These are phyloP conservation scores for Jackrogersella multiformis DNA, from an alignment of 495 filamentous ascomycete genomes.

Conservation along the genomic window DNA sequence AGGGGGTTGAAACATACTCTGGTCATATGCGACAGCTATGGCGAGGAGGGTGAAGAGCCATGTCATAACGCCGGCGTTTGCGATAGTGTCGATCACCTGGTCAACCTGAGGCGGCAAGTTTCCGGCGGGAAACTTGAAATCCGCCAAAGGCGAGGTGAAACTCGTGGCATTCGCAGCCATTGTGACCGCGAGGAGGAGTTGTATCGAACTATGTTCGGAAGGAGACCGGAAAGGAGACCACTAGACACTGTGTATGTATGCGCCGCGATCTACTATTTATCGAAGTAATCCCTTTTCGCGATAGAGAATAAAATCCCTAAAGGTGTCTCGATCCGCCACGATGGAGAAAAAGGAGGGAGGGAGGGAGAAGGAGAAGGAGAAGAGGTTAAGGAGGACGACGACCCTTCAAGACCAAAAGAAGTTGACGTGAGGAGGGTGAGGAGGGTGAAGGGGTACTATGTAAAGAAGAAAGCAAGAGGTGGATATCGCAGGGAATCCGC, in stretches of 20 bases:
- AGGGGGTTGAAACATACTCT: slow-evolving; percentile 65
- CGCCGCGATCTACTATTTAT: slow-evolving; percentile 20
- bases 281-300: background rate
- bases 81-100: slow-evolving; percentile 53
- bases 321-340: slow-evolving; percentile 11
- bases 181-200: slow-evolving; percentile 28
- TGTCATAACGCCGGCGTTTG: slow-evolving; percentile 69
- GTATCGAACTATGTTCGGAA: background rate
- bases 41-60: slow-evolving; percentile 71
- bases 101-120: slow-evolving; percentile 56
- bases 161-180: slow-evolving; percentile 74
- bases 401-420: slow-evolving; percentile 19
- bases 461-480: slow-evolving; percentile 5
- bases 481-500: slow-evolving; percentile 29
- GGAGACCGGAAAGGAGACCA: background rate
- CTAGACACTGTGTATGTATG: too few relatives aligned
- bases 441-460: background rate
- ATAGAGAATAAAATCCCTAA: background rate
- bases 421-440: slow-evolving; percentile 12
- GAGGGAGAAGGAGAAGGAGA: background rate
- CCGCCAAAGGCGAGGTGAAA: slow-evolving; percentile 80
- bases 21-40: slow-evolving; percentile 82
- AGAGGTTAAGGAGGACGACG: slow-evolving; percentile 8
- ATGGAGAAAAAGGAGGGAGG: background rate
- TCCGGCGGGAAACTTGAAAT: slow-evolving; percentile 63